Percentiles rank a stretch among this genome's conserved stretches.
Evolutionary conservation across 495 filamentous ascomycete species (phyloP).

Genomic region (Bacidia gigantensis): DNA sequence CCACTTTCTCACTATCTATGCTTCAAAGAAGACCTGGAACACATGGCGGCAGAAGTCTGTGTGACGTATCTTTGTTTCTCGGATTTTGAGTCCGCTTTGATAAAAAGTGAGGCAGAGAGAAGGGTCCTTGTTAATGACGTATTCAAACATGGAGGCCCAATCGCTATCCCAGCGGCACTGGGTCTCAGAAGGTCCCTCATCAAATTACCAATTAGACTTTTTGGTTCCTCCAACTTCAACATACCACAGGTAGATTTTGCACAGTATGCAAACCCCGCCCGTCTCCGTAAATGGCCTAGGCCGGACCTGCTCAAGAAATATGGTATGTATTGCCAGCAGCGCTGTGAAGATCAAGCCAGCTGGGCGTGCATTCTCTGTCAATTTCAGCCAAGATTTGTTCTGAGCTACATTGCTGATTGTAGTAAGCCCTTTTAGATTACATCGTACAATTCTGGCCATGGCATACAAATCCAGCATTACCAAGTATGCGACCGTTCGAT

Average conservation of each 20-base stretch:
- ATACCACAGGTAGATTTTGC: conserved; percentile 1
- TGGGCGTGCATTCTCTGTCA: too few relatives aligned
- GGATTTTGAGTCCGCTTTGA: conserved; percentile 14
- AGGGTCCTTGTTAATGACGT: not conserved
- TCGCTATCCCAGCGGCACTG: conserved; percentile 2
- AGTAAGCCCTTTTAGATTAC: conserved; percentile 4
- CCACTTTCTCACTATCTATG: too few relatives aligned
- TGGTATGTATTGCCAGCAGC: not conserved
- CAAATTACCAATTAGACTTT: not conserved
- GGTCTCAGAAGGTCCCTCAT: not conserved
- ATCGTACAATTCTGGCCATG: conserved; percentile 5
- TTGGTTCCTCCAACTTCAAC: not conserved
- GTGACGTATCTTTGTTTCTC: conserved; percentile 17
- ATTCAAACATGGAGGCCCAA: conserved; percentile 3
- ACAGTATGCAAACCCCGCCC: not conserved
- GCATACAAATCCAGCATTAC: conserved; percentile 2
- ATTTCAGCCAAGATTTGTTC: too few relatives aligned
- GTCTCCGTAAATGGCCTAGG: not conserved
- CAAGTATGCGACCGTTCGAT: not conserved
- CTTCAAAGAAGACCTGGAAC: not conserved
- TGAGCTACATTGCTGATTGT: too few relatives aligned
- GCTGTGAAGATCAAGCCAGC: too few relatives aligned
- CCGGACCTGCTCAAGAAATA: not conserved
- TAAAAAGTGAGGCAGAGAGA: not conserved
- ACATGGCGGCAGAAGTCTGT: conserved; percentile 5